Percentiles rank a stretch among this genome's conserved stretches.
Evolutionary conservation across 2,329 filamentous ascomycete genomes (phyloP).

Genomic region (Corinectria fuckeliana): DNA sequence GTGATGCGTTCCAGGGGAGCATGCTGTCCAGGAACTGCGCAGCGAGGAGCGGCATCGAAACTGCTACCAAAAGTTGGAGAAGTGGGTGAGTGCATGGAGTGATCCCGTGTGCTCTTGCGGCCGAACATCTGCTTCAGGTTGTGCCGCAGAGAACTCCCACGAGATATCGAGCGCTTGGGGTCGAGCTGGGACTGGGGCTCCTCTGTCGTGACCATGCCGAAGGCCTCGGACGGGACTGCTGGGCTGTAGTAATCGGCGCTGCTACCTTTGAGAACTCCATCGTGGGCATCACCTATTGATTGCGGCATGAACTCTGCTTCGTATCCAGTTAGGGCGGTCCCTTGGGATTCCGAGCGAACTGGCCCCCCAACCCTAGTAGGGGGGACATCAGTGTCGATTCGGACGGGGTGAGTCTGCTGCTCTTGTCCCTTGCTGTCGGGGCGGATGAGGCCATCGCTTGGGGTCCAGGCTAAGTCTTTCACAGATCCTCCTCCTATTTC

Average conservation of each 20-base stretch:
- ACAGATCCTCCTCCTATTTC: constrained; percentile 29
- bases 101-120: constrained; percentile 43
- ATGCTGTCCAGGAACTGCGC: constrained; percentile 21
- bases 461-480: constrained; percentile 38
- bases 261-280: constrained; percentile 44
- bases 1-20: constrained; percentile 32
- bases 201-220: constrained; percentile 45
- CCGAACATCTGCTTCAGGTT: constrained; percentile 47
- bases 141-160: constrained; percentile 44
- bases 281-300: constrained; percentile 37
- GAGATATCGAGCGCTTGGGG: constrained; percentile 38
- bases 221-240: constrained; percentile 49
- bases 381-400: constrained; percentile 26
- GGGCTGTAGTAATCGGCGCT: constrained; percentile 52
- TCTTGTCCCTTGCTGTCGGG: constrained; percentile 24
- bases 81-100: constrained; percentile 38
- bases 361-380: constrained; percentile 16
- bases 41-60: constrained; percentile 18
- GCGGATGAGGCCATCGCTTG: constrained; percentile 24
- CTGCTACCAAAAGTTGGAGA: constrained; percentile 26
- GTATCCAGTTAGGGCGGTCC: constrained; percentile 31
- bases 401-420: constrained; percentile 18
- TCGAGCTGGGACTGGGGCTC: constrained; percentile 34
- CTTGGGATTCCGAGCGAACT: constrained; percentile 23
- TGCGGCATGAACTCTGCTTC: constrained; percentile 39